Base-by-base conservation (phyloP, 345 rosid genomes). In the Eucalyptus marginata region DNA sequence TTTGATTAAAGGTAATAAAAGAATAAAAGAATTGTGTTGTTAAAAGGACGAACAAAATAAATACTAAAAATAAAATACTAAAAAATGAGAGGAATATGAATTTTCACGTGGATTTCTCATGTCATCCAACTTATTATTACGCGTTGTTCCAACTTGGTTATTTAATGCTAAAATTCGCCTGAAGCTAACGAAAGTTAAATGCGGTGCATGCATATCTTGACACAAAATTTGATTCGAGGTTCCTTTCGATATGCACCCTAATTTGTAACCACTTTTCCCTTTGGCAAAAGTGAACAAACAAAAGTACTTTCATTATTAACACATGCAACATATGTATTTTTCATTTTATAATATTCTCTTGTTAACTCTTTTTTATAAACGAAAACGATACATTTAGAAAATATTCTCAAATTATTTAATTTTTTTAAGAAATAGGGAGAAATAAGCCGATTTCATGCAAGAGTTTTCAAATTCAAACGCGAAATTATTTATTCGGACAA, bases 111-210 rank as follows among this genome's bases (percentile, higher is more conserved):
- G 0, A 64, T 10, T 64, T n/a, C 3, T 15, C 8, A n/a, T 0
- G 76, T 64, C 20, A n/a, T 64, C 4, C 8, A 7, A 64, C 2
- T 64, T 64, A 64, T 14, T 14, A 0, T 16, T 3, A n/a, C 4
- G 9, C 0, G 2, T n/a, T 8, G 1, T n/a, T 14, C 20, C 3
- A n/a, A 8, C 20, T 2, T 4, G 9, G 5, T 64, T 7, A 64
- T 64, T n/a, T 64, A 0, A 64, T 2, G 10, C 3, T n/a, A n/a
- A 64, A n/a, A 64, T n/a, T n/a, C 3, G 11, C 7, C 12, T 0
- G 1, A 24, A 56, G 12, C 13, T 56, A 10, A 24, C 3, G 0
- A 33, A 66, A 66, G 40, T 5, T 66, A 4, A n/a, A 31, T 15
- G 40, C 2, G 6, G 18, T 9, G 15, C 22, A 8, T 31, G 10